These are phyloP conservation scores for Narthecium ossifragum DNA, from an alignment of 106 monocot genomes.

Conservation along the genomic window DNA sequence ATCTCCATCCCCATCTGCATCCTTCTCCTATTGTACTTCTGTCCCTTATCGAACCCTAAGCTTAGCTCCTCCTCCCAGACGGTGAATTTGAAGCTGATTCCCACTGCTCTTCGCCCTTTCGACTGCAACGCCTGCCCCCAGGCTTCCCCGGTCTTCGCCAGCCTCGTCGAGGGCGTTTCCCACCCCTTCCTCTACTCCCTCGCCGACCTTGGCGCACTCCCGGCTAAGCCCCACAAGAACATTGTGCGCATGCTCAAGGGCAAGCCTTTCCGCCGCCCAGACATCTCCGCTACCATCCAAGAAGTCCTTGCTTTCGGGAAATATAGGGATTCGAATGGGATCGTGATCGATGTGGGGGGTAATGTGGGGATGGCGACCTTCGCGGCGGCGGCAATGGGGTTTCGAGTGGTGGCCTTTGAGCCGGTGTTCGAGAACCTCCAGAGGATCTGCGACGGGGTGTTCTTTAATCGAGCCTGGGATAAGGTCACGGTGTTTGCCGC, in stretches of 20 bases:
- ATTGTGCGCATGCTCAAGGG: conserved; percentile 84
- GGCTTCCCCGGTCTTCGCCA: conserved; percentile 79
- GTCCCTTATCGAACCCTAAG: conserved; percentile 14
- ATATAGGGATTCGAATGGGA: conserved; percentile 30
- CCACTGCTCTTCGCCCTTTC: conserved; percentile 51
- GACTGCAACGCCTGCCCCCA: conserved; percentile 72
- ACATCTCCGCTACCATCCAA: conserved; percentile 80
- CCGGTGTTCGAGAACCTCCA: conserved; percentile 92
- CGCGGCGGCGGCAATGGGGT: conserved; percentile 93
- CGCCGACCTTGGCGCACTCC: conserved; percentile 79
- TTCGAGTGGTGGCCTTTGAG: conserved; percentile 83
- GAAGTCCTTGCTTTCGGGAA: conserved; percentile 45
- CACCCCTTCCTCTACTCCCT: conserved; percentile 89
- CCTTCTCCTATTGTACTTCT: conserved; percentile 20
- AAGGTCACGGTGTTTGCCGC: conserved; percentile 60
- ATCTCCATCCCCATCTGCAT: conserved; percentile 17
- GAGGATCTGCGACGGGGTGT: conserved; percentile 85
- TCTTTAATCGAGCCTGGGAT: conserved; percentile 64
- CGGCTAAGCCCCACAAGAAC: conserved; percentile 98
- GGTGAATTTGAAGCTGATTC: neutral
- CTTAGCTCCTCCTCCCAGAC: conserved; percentile 6
- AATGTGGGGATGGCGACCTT: conserved; percentile 97
- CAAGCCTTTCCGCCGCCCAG: conserved; percentile 78
- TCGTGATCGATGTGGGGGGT: conserved; percentile 80
- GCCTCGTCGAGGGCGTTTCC: conserved; percentile 64